Evolutionary conservation across 805 yeast genomes (phyloP).

Genomic region (Lipomyces chichibuensis): DNA sequence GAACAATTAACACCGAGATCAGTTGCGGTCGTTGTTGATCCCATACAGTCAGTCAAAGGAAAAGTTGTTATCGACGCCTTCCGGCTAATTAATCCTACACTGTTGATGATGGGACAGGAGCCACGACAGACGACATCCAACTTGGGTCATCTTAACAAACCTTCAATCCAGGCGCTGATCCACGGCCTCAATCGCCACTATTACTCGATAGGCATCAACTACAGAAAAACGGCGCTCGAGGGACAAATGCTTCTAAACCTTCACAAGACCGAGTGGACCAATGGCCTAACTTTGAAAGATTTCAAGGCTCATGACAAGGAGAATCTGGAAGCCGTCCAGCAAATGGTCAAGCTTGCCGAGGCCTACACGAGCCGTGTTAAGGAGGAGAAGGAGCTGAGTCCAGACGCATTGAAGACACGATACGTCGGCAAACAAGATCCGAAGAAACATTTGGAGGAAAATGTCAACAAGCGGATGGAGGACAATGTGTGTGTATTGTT

Average conservation of each 20-base stretch:
- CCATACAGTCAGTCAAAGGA: constrained; percentile 97
- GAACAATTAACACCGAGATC: constrained; percentile 95
- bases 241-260: constrained; percentile 90
- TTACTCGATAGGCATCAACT: constrained; percentile 92
- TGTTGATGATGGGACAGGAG: constrained; percentile 93
- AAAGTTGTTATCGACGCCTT: constrained; percentile 99
- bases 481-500: constrained; percentile 85
- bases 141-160: constrained; percentile 92
- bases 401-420: constrained; percentile 89
- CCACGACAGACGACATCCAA: constrained; percentile 97
- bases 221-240: constrained; percentile 88
- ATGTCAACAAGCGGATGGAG: constrained; percentile 83
- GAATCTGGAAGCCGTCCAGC: constrained; percentile 71
- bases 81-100: constrained; percentile 84
- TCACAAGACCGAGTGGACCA: constrained; percentile 95
- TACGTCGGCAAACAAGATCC: constrained; percentile 99
- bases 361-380: constrained; percentile 86
- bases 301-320: constrained; percentile 75
- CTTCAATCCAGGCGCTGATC: constrained; percentile 93
- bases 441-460: constrained; percentile 90
- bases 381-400: constrained; percentile 86
- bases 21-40: constrained; percentile 98
- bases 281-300: constrained; percentile 79
- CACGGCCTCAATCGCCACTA: constrained; percentile 97
- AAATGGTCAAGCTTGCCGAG: constrained; percentile 86